A percentile compares a stretch with the other conserved stretches of the same genome.
Evolutionary conservation across 768 basidiomycete species (phyloP).

Genomic region (Panaeolus papilionaceus): DNA sequence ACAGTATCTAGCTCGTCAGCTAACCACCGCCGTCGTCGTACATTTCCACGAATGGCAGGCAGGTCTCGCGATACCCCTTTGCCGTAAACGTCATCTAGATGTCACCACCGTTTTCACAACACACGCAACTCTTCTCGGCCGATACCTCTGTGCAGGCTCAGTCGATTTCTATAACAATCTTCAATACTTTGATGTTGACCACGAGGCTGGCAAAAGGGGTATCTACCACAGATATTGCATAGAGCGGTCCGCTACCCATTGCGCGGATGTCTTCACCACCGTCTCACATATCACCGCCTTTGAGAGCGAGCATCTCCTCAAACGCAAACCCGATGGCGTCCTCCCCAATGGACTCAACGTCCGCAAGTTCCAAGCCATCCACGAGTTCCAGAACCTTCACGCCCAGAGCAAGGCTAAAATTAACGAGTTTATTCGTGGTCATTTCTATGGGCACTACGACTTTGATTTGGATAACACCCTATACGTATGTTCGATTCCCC

Average conservation of each 20-base stretch:
- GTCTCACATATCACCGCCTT: slow-evolving; percentile 98
- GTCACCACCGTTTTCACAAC: slow-evolving; percentile 99
- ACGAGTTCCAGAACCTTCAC: slow-evolving; percentile 98
- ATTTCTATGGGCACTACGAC: slow-evolving; percentile 98
- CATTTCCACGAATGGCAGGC: slow-evolving; percentile 99
- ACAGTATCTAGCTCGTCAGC: slow-evolving; percentile 83
- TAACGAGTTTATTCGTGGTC: slow-evolving; percentile 96
- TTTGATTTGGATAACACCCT: slow-evolving; percentile 94
- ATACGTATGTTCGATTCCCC: slow-evolving; percentile 57
- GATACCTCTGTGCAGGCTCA: slow-evolving; percentile 97
- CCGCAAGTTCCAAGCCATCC: slow-evolving; percentile 99
- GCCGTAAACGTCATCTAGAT: slow-evolving; percentile 96
- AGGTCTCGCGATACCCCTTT: slow-evolving; percentile 92
- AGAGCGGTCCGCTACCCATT: slow-evolving; percentile 93
- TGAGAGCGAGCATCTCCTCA: slow-evolving; percentile 94
- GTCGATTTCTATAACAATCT: slow-evolving; percentile 99
- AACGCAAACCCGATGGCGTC: slow-evolving; percentile 97
- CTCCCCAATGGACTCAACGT: slow-evolving; percentile 98
- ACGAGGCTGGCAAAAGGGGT: slow-evolving; percentile 98
- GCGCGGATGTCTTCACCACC: slow-evolving; percentile 98
- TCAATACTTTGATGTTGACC: slow-evolving; percentile 99
- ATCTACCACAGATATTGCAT: slow-evolving; percentile 99
- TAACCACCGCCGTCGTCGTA: slow-evolving; percentile 87
- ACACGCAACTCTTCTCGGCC: slow-evolving; percentile 96
- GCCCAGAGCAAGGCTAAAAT: slow-evolving; percentile 96